Evolutionary conservation across 495 filamentous ascomycete genomes (phyloP), one percentile per base, ranked within the genome.

Genomic region (Aspergillus taichungensis): DNA sequence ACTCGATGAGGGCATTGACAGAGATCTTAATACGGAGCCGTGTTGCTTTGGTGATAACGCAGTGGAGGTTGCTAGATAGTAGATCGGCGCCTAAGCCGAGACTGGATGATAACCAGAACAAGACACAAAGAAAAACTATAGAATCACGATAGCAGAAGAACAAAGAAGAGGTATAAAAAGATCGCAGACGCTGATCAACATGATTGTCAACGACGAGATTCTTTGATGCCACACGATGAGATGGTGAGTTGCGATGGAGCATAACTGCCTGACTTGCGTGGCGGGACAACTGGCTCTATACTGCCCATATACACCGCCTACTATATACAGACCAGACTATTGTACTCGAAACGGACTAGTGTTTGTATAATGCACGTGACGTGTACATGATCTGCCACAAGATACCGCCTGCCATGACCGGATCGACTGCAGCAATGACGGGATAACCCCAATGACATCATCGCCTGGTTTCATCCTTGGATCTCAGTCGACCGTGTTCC

Each of bases 1-100:
- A 41, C 40, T 34, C 54, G 60, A 57, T 50, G 58, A 50, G 45
- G 47, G 47, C 51, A 60, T 60, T 56, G 52, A 56, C 45, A 43
- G 37, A 35, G 24, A 31, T 37, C 28, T 30, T 3, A 11, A 40
- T 11, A 24, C 18, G 18, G 18, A 4, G 18, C 18, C 18, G 18
- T 24, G 18, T 24, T 24, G 18, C 18, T 24, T 24, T 40, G 37
- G 10, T 40, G 12, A 37, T 37, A 9, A 37, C 13, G n/a, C 33
- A 24, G 18, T 24, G 18, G 18, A 24, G 18, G 18, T 24, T 24
- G 18, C 18, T 24, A 24, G 18, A 24, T 24, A 24, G 18, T 24
- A 24, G 18, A 24, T 24, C 18, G 18, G 18, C 18, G 18, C 18
- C 18, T 24, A 24, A 24, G 18, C 18, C 18, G 4, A 24, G 2